Percentiles rank a stretch among this genome's conserved stretches.
Conservation (phyloP, 129 eudicot species). For the Pulicaria dysenterica region DNA sequence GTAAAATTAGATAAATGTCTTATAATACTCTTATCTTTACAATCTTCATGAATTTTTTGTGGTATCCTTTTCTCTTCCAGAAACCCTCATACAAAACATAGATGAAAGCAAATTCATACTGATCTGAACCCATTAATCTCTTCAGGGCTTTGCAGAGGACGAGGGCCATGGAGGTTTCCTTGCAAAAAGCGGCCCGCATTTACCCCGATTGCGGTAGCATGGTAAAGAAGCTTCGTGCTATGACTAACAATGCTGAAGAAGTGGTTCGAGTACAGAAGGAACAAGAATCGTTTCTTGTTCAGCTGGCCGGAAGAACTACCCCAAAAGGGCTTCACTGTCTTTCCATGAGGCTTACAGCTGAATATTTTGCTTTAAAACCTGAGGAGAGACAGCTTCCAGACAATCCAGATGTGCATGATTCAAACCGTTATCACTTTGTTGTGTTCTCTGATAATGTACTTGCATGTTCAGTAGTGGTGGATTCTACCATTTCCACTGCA, state of each 20-base stretch:
- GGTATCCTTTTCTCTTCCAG: background rate
- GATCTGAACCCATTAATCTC: constrained; percentile 6
- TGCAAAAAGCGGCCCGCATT: constrained; percentile 54
- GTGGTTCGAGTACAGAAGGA: constrained; percentile 56
- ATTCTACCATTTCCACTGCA: constrained; percentile 72
- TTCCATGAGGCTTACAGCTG: constrained; percentile 78
- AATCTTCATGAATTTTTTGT: background rate
- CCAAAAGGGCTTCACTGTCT: constrained; percentile 92
- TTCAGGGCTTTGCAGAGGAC: constrained; percentile 71
- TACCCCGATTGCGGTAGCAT: constrained; percentile 79
- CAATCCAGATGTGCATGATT: constrained; percentile 52
- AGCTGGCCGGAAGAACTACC: constrained; percentile 79
- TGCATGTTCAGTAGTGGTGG: constrained; percentile 90
- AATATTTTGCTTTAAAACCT: constrained; percentile 60
- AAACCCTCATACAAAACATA: background rate
- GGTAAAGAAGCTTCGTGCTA: constrained; percentile 75
- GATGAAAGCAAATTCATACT: background rate
- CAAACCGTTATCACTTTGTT: constrained; percentile 61
- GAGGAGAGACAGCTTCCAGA: constrained; percentile 55
- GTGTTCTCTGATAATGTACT: constrained; percentile 87
- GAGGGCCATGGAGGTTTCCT: constrained; percentile 66
- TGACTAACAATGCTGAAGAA: constrained; percentile 77
- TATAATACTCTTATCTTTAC: background rate
- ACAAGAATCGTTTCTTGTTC: constrained; percentile 60
- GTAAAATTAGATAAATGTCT: background rate